Percentiles rank a stretch among this genome's conserved stretches.
Evolutionary conservation across 2,329 filamentous ascomycete genomes (phyloP).

Genomic region (Venturia carpophila): DNA sequence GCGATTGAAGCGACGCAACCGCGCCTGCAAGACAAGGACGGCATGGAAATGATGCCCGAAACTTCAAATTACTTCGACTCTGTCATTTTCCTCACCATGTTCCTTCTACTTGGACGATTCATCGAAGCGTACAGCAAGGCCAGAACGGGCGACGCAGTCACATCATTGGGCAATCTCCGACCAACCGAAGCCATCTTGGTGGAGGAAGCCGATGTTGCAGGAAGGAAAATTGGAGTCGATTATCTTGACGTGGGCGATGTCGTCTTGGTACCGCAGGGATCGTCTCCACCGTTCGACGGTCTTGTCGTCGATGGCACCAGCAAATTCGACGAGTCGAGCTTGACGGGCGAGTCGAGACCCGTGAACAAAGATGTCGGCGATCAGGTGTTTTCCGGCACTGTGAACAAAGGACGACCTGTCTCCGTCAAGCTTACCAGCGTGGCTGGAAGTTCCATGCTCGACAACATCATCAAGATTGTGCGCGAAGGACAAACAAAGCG

Average conservation of each 20-base stretch:
- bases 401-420: slow-evolving; percentile 61
- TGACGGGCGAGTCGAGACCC: slow-evolving; percentile 69
- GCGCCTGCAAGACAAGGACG: slow-evolving; percentile 22
- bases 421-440: slow-evolving; percentile 56
- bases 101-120: slow-evolving; percentile 65
- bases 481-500: slow-evolving; percentile 69
- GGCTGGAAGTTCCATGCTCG: slow-evolving; percentile 65
- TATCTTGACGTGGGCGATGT: slow-evolving; percentile 48
- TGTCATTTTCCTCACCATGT: slow-evolving; percentile 84
- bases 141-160: slow-evolving; percentile 78
- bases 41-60: slow-evolving; percentile 25
- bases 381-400: slow-evolving; percentile 61
- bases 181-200: slow-evolving; percentile 70
- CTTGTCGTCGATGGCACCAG: slow-evolving; percentile 48
- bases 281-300: slow-evolving; percentile 80
- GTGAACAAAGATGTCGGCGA: slow-evolving; percentile 58
- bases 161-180: slow-evolving; percentile 67
- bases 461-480: slow-evolving; percentile 69
- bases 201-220: slow-evolving; percentile 32
- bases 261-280: slow-evolving; percentile 68
- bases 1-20: slow-evolving; percentile 45
- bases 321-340: slow-evolving; percentile 79
- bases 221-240: slow-evolving; percentile 51
- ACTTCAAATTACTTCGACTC: slow-evolving; percentile 70
- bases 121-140: slow-evolving; percentile 89